These are phyloP conservation scores for Casuarina glauca DNA, from an alignment of 306 rosid genomes.

Conservation along the genomic window DNA sequence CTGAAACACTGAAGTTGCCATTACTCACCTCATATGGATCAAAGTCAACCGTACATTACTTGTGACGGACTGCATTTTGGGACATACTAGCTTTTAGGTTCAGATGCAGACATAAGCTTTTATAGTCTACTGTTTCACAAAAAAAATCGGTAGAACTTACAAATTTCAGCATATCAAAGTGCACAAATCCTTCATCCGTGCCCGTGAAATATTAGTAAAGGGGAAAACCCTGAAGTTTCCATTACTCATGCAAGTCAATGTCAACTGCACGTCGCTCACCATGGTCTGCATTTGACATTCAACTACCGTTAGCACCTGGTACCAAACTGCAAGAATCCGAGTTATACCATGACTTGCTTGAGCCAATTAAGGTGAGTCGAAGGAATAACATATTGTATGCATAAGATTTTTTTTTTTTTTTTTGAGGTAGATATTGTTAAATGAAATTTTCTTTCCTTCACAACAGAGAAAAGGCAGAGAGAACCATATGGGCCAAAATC, in stretches of 20 bases:
- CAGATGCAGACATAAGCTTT: background rate
- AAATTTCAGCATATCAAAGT: conserved; percentile 52
- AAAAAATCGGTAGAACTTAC: conserved; percentile 22
- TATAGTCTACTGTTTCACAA: background rate
- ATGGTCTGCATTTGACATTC: conserved; percentile 72
- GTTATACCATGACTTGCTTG: conserved; percentile 7
- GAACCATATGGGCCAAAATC: too few relatives aligned
- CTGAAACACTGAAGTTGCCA: conserved; percentile 9
- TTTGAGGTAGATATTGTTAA: background rate
- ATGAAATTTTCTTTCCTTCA: background rate
- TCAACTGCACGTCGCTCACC: conserved; percentile 78
- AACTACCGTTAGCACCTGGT: conserved; percentile 26
- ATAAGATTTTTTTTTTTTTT: background rate
- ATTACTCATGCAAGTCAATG: conserved; percentile 72
- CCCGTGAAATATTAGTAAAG: conserved; percentile 63
- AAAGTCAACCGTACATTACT: background rate
- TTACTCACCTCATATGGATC: background rate
- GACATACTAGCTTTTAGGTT: background rate
- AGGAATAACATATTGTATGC: background rate
- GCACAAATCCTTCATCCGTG: conserved; percentile 79
- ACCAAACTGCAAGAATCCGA: conserved; percentile 15
- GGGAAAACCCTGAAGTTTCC: conserved; percentile 82
- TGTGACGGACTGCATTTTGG: background rate
- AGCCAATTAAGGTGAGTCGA: conserved; percentile 6
- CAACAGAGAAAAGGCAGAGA: background rate